phyloP scores from a whole-genome alignment of 2,329 filamentous ascomycete genomes.

The Didymella sp. region DNA sequence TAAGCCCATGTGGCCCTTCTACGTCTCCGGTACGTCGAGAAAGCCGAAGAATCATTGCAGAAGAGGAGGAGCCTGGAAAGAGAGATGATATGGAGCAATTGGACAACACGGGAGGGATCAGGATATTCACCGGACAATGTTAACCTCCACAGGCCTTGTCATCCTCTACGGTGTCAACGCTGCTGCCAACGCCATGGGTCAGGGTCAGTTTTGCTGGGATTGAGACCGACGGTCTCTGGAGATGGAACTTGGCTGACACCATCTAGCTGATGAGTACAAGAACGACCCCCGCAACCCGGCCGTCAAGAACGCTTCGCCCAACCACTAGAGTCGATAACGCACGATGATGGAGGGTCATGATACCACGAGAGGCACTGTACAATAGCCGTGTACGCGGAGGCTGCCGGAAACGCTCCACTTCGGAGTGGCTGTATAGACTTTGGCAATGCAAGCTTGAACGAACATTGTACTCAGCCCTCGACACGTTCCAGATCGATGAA shows the following conservation, averaged over 20 bases:
- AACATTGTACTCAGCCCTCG: not conserved
- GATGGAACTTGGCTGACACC: constrained; percentile 27
- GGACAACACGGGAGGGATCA: not conserved
- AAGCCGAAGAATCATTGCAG: not conserved
- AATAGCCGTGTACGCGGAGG: constrained; percentile 41
- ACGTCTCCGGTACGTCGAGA: constrained; percentile 80
- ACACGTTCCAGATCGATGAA: not conserved
- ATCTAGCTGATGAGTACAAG: constrained; percentile 87
- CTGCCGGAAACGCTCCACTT: constrained; percentile 21
- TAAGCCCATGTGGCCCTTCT: constrained; percentile 91
- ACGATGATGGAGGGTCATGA: constrained; percentile 25
- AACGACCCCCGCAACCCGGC: constrained; percentile 90
- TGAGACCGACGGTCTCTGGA: not conserved
- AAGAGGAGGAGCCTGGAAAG: not conserved
- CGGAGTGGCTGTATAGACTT: constrained; percentile 46
- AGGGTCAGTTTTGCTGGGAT: constrained; percentile 66
- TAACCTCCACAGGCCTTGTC: constrained; percentile 69
- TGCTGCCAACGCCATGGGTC: constrained; percentile 76
- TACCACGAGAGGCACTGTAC: constrained; percentile 44
- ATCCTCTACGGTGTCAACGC: constrained; percentile 93
- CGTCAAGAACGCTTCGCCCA: constrained; percentile 42
- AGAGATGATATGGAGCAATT: not conserved
- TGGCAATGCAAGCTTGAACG: constrained; percentile 28
- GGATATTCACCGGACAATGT: constrained; percentile 11
- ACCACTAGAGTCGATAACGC: constrained; percentile 37